Evolutionary conservation across 2,329 filamentous ascomycete genomes (phyloP).

Genomic region (Balansia obtecta): DNA sequence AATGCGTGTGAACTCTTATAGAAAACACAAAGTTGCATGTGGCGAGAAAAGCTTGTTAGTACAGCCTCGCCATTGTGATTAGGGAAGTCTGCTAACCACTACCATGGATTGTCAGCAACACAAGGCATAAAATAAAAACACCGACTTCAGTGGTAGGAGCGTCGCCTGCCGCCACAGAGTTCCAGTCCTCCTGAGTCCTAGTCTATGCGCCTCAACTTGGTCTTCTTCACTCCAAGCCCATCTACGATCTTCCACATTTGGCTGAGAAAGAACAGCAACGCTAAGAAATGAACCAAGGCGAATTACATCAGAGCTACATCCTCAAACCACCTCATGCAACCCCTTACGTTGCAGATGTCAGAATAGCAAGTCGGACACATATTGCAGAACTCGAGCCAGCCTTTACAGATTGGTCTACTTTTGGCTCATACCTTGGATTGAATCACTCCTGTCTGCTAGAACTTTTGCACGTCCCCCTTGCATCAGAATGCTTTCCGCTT

Average conservation of each 20-base stretch:
- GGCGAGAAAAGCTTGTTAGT: too few species aligned
- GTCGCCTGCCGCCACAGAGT: not conserved
- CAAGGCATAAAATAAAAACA: not conserved
- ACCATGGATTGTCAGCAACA: not conserved
- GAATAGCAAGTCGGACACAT: not conserved
- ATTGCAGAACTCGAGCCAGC: too few species aligned
- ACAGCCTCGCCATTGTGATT: too few species aligned
- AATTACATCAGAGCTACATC: not conserved
- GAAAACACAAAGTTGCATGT: too few species aligned
- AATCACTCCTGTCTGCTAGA: not conserved
- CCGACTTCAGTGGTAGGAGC: not conserved
- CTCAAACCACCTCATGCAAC: not conserved
- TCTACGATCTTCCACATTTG: not conserved
- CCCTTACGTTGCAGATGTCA: not conserved
- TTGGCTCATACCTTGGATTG: not conserved
- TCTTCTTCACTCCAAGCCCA: not conserved
- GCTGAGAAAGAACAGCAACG: not conserved
- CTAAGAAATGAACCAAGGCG: not conserved
- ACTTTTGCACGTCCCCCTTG: not conserved
- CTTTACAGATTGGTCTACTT: not conserved
- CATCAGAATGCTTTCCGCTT: not conserved
- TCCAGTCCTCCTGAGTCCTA: not conserved
- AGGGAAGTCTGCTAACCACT: not conserved
- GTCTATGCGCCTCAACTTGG: not conserved
- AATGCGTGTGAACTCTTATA: too few species aligned